phyloP scores from a whole-genome alignment of 1,284 basidiomycete species.

The Tilletia indica region DNA sequence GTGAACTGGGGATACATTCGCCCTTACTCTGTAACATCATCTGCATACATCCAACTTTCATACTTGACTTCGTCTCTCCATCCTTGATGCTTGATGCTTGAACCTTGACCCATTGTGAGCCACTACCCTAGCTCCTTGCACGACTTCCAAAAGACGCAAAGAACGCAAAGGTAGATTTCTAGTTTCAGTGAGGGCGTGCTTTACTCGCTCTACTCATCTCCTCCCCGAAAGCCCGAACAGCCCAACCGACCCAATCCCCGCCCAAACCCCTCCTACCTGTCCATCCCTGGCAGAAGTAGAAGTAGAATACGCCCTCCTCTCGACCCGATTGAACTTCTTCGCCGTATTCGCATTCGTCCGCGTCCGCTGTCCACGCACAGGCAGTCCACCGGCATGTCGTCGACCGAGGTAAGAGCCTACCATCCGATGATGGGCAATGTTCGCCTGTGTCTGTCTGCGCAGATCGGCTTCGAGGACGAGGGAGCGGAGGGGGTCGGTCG shows the following conservation, averaged over 20 bases:
- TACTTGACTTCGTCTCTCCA: too few species aligned
- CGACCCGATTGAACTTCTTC: conserved; percentile 74
- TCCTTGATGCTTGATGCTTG: too few species aligned
- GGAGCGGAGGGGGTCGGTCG: conserved; percentile 62
- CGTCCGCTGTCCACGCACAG: conserved; percentile 85
- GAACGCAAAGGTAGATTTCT: too few species aligned
- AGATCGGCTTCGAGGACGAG: conserved; percentile 80
- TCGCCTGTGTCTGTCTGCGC: conserved; percentile 73
- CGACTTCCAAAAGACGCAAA: too few species aligned
- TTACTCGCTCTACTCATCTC: too few species aligned
- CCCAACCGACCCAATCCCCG: not conserved
- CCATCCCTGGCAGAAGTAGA: not conserved
- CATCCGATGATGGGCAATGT: conserved; percentile 82
- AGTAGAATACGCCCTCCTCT: conserved; percentile 57
- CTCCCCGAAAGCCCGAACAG: too few species aligned
- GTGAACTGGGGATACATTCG: not conserved
- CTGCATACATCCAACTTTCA: too few species aligned
- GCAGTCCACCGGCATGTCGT: conserved; percentile 81
- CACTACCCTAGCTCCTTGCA: too few species aligned
- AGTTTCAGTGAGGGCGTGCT: too few species aligned
- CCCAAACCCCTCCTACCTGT: not conserved
- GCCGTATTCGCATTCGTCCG: conserved; percentile 81
- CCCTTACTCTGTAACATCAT: too few species aligned
- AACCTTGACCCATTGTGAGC: too few species aligned
- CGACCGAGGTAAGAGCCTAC: conserved; percentile 84